phyloP scores from a whole-genome alignment of 2,329 filamentous ascomycete genomes.

The Epichloe scottii region DNA sequence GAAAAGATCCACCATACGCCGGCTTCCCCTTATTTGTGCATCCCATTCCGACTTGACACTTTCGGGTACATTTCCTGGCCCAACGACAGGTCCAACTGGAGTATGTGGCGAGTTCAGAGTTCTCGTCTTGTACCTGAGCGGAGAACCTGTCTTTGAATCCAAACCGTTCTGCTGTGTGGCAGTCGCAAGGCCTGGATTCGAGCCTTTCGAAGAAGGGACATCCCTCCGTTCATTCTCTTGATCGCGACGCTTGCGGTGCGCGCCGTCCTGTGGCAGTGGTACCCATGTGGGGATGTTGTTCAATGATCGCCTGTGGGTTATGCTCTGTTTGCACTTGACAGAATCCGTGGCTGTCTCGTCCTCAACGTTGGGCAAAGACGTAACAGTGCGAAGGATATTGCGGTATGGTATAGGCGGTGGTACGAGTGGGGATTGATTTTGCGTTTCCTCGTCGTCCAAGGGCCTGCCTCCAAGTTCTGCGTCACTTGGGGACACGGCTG shows the following conservation, averaged over 20 bases:
- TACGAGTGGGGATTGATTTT: neutral
- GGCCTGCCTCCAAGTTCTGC: neutral
- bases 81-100: neutral
- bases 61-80: neutral
- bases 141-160: conserved; percentile 10
- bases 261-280: conserved; percentile 9
- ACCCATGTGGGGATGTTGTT: conserved; percentile 12
- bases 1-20: conserved; percentile 42
- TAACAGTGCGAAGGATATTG: neutral
- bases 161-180: conserved; percentile 12
- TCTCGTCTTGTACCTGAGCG: conserved; percentile 5
- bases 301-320: conserved; percentile 15
- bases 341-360: neutral
- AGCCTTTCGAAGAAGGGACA: conserved; percentile 14
- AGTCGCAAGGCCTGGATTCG: conserved; percentile 16
- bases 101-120: neutral
- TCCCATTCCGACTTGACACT: conserved; percentile 12
- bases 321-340: neutral
- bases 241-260: conserved; percentile 11
- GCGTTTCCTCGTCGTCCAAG: neutral
- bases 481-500: neutral
- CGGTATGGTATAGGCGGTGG: conserved; percentile 2
- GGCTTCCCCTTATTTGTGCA: conserved; percentile 29
- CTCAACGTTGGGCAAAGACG: neutral
- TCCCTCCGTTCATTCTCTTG: conserved; percentile 10